Evolutionary conservation across 306 rosid genomes (phyloP), one percentile per base, ranked within the genome.

Genomic region (Cicer arietinum): DNA sequence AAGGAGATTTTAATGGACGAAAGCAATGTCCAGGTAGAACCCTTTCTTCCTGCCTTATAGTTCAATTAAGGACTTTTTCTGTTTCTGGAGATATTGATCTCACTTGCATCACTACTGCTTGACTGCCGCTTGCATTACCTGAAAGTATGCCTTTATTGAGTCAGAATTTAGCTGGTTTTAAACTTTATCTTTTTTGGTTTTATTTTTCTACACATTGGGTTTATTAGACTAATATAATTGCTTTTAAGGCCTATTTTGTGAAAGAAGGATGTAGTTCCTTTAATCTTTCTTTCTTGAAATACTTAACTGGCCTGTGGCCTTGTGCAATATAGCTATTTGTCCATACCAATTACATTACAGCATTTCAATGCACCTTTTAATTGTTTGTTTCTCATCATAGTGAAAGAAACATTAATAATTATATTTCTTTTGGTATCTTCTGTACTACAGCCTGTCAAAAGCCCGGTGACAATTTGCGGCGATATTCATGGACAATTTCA

Each of bases 401-500:
- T 67, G 60, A 52, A 75, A 11, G 77, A 67, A 62, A 52, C 25
- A 71, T 76, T 83, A 71, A 84, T 72, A 30, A 30, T 64, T 12
- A 14, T 68, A 22, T 10, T 50, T 69, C 59, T 64, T 76, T 67
- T 14, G 61, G 39, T 78, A 35, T 67, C 79, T 78, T 67, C 40
- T 86, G 77, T 82, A 46, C 72, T 45, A 44, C 95, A 94, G 99
- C 99, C 99, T 78, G 99, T 94, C 86, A 90, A 89, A 87, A 94
- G 99, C 88, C 99, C 99, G 0, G 99, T 94, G 83, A 94, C 99
- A 74, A 91, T 94, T 69, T 94, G 99, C 81, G 99, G 99, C 1
- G 99, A 94, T 87, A 94, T 94, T 80, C 99, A 94, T 77, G 99
- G 99, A 77, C 99, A 94, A 82, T 94, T 94, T 86, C 99, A 94